Percentiles rank a stretch among this genome's conserved stretches.
phyloP scores from a whole-genome alignment of 495 filamentous ascomycete genomes.

The Podospora bellae-mahoneyi region DNA sequence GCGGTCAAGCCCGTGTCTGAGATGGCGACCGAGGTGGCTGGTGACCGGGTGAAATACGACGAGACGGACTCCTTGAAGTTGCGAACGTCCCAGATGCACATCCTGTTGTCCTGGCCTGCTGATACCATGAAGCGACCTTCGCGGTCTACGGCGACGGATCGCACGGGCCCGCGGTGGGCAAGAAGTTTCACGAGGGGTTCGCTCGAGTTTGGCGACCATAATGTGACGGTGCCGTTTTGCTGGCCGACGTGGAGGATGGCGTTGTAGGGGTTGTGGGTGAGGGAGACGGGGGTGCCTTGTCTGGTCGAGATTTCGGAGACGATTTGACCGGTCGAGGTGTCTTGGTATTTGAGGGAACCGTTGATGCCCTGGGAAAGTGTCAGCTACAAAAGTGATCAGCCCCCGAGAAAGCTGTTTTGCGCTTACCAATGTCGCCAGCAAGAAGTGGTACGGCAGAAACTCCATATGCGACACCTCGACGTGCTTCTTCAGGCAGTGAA shows the following conservation, averaged over 20 bases:
- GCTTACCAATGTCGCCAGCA: slow-evolving; percentile 79
- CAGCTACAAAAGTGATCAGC: slow-evolving; percentile 20
- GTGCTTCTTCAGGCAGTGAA: slow-evolving; percentile 86
- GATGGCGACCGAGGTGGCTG: slow-evolving; percentile 80
- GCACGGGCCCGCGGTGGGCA: slow-evolving; percentile 92
- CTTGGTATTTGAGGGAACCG: slow-evolving; percentile 88
- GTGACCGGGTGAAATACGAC: slow-evolving; percentile 80
- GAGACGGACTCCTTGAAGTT: slow-evolving; percentile 84
- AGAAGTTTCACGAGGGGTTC: slow-evolving; percentile 87
- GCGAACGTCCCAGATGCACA: slow-evolving; percentile 95
- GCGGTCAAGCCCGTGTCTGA: slow-evolving; percentile 83
- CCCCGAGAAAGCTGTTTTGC: background rate
- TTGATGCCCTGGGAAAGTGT: slow-evolving; percentile 60
- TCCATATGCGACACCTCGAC: slow-evolving; percentile 93
- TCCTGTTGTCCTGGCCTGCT: slow-evolving; percentile 82
- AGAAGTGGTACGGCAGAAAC: slow-evolving; percentile 94
- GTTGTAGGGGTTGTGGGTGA: slow-evolving; percentile 85
- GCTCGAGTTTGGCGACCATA: slow-evolving; percentile 92
- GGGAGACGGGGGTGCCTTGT: slow-evolving; percentile 75
- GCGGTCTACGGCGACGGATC: slow-evolving; percentile 78
- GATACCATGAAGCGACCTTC: slow-evolving; percentile 95
- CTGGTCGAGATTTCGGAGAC: slow-evolving; percentile 80
- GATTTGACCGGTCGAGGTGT: slow-evolving; percentile 86
- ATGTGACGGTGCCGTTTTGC: slow-evolving; percentile 86
- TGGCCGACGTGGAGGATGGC: slow-evolving; percentile 88